Evolutionary conservation across 2,329 filamentous ascomycete genomes (phyloP), one percentile per base, ranked within the genome.

Genomic region (Alternaria alternata): DNA sequence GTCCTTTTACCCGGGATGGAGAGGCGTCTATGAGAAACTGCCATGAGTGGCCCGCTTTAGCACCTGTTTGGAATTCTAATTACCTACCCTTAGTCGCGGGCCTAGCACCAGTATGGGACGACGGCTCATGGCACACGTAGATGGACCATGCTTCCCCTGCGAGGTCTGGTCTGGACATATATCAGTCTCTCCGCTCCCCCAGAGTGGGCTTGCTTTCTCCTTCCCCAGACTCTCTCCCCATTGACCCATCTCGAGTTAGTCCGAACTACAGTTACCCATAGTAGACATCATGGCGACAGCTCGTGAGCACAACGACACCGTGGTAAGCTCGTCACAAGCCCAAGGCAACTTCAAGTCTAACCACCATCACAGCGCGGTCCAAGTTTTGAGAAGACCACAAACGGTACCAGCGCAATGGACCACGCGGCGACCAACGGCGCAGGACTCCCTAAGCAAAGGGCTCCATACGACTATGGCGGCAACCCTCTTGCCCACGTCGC

Each of bases 401-500:
- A 76, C 54, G 75, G 71, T 41, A 76, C 73, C 54, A 75, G 67
- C 58, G 63, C 71, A 28, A 59, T 78, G 59, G 81, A 83, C 70
- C 80, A 82, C 59, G 73, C 71, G 68, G 78, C 44, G 26, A 12
- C 5, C 44, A 55, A 81, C 52, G 73, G 70, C 51, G 68, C 68
- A 51, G 59, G 54, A 34, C 38, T 42, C 7, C 57, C 75, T 44
- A 78, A 75, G 68, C 76, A 80, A 67, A 79, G 81, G 68, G 77
- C 75, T 63, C 81, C 81, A 1, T 83, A 83, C 69, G 82, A 83
- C 70, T 84, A 84, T 69, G 78, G 82, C 66, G 83, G 83, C 63
- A 85, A 85, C 71, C 83, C 83, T 41, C 80, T 85, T 30, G 82
- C 82, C n/a, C 81, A 84, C 65, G 70, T 81, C 68, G 79, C 79